These are phyloP conservation scores for Podospora appendiculata DNA, from an alignment of 495 filamentous ascomycete species.

Conservation along the genomic window DNA sequence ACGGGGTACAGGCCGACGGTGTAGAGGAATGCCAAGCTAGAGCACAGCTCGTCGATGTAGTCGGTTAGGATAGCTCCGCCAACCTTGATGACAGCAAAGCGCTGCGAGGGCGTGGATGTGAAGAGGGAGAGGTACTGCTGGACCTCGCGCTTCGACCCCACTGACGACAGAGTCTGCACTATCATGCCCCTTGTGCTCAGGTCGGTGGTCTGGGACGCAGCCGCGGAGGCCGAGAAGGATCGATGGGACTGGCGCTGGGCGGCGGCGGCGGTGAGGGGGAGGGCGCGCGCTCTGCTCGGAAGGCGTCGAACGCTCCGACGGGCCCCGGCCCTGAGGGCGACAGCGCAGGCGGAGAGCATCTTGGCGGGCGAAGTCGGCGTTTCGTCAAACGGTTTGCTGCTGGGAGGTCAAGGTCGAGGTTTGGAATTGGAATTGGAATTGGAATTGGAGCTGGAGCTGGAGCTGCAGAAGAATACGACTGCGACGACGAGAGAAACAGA, in stretches of 20 bases:
- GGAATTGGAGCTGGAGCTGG: not conserved
- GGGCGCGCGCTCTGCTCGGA: constrained; percentile 17
- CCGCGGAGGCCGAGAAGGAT: constrained; percentile 24
- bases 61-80: constrained; percentile 96
- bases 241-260: constrained; percentile 11
- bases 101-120: constrained; percentile 92
- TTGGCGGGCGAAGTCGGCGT: not conserved
- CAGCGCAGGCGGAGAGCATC: constrained; percentile 29
- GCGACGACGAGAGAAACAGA: not conserved
- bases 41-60: constrained; percentile 82
- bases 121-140: constrained; percentile 98
- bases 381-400: too few species aligned
- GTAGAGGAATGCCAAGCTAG: constrained; percentile 84
- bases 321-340: constrained; percentile 36
- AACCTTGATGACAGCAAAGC: constrained; percentile 98
- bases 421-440: not conserved
- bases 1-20: constrained; percentile 94
- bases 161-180: constrained; percentile 89
- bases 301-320: constrained; percentile 32
- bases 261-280: constrained; percentile 17
- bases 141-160: constrained; percentile 93
- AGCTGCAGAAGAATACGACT: not conserved
- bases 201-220: constrained; percentile 33
- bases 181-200: constrained; percentile 75
- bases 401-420: not conserved